Evolutionary conservation across 768 basidiomycete species (phyloP).

Genomic region (Podaxis sp.): DNA sequence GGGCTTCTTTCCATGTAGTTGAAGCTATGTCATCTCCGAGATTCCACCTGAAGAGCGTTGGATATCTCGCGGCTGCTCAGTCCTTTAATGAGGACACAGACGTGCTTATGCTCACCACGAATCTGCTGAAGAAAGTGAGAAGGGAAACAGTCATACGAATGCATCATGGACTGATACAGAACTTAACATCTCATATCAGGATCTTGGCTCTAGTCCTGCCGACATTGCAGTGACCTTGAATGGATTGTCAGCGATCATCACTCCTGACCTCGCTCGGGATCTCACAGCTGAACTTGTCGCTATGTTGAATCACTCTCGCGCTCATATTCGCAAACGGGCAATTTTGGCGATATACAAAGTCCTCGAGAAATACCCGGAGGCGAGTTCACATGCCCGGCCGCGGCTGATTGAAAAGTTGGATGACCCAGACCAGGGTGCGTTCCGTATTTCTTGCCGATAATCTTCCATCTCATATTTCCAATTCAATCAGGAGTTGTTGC

Average conservation of each 20-base stretch:
- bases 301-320: conserved; percentile 86
- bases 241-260: conserved; percentile 81
- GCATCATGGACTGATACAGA: conserved; percentile 10
- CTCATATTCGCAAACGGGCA: conserved; percentile 87
- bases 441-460: background rate
- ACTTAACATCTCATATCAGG: conserved; percentile 43
- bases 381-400: conserved; percentile 55
- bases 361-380: conserved; percentile 79
- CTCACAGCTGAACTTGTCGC: conserved; percentile 78
- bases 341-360: conserved; percentile 80
- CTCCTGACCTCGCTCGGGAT: conserved; percentile 87
- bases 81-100: conserved; percentile 94
- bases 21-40: conserved; percentile 96
- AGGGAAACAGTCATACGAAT: background rate
- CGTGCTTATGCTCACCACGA: conserved; percentile 96
- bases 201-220: conserved; percentile 70
- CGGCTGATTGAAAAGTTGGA: conserved; percentile 78
- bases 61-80: conserved; percentile 89
- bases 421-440: conserved; percentile 67
- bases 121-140: conserved; percentile 87
- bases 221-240: conserved; percentile 76
- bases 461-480: background rate
- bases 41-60: conserved; percentile 90
- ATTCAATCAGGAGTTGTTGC: conserved; percentile 73
- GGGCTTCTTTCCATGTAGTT: conserved; percentile 95